Conservation (phyloP, 495 filamentous ascomycete genomes). For the Aspergillus asperescens region DNA sequence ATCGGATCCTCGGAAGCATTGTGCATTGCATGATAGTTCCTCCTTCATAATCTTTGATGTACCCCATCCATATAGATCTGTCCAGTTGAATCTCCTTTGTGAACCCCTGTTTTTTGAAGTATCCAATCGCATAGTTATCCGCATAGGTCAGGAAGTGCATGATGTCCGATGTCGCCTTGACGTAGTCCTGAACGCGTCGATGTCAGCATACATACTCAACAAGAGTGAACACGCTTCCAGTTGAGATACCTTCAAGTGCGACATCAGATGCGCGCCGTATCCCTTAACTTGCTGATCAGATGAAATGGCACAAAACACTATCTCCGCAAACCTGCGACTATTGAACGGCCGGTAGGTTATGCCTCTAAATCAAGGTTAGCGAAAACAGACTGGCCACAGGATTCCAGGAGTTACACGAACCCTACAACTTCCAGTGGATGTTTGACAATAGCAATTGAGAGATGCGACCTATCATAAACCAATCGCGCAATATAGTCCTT, state of each 20-base stretch:
- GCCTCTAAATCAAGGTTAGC: slow-evolving; percentile 49
- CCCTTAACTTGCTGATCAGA: slow-evolving; percentile 98
- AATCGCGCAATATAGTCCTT: slow-evolving; percentile 97
- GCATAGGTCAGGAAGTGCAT: slow-evolving; percentile 99
- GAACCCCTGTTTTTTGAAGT: slow-evolving; percentile 99
- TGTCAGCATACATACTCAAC: slow-evolving; percentile 10
- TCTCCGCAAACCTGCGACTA: slow-evolving; percentile 89
- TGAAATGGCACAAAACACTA: slow-evolving; percentile 97
- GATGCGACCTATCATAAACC: slow-evolving; percentile 93
- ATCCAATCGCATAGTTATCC: slow-evolving; percentile 98
- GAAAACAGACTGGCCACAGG: not conserved
- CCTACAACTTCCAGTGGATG: slow-evolving; percentile 90
- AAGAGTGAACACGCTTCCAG: not conserved
- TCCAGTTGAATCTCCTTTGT: slow-evolving; percentile 97
- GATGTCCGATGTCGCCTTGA: slow-evolving; percentile 91
- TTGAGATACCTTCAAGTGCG: slow-evolving; percentile 68
- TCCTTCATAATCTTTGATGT: slow-evolving; percentile 99
- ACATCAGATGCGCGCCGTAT: slow-evolving; percentile 97
- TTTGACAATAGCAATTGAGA: slow-evolving; percentile 96
- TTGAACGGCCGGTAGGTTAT: slow-evolving; percentile 98
- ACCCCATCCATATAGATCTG: slow-evolving; percentile 93
- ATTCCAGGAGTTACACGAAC: slow-evolving; percentile 31
- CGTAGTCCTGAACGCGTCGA: slow-evolving; percentile 62
- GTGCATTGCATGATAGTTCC: slow-evolving; percentile 99
- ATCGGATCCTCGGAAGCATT: slow-evolving; percentile 92